Conservation (phyloP, 345 rosid species). For the Firmiana major region DNA sequence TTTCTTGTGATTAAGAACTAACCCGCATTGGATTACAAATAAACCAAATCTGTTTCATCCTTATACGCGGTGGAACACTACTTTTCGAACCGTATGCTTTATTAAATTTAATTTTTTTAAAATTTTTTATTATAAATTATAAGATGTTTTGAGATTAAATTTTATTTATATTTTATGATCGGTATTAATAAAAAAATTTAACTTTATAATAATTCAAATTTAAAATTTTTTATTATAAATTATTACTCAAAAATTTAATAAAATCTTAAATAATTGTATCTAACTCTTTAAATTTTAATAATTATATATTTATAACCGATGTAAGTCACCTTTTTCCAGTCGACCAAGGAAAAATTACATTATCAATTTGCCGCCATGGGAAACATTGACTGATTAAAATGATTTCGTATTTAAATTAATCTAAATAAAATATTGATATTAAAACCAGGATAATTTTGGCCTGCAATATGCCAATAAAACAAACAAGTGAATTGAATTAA, state of each 20-base stretch:
- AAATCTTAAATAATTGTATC: too few relatives aligned
- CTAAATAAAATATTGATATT: too few relatives aligned
- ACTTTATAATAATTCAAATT: too few relatives aligned
- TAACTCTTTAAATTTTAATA: too few relatives aligned
- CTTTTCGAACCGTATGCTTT: background rate
- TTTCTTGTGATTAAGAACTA: too few relatives aligned
- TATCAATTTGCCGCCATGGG: background rate
- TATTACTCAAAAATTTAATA: too few relatives aligned
- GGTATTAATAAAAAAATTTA: too few relatives aligned
- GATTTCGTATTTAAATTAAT: background rate
- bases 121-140: too few relatives aligned
- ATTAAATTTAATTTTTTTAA: background rate
- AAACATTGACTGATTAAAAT: background rate
- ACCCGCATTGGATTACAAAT: background rate
- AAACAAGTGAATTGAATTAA: background rate
- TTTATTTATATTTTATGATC: too few relatives aligned
- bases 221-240: too few relatives aligned
- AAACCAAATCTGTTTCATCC: background rate
- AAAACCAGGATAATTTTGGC: conserved; percentile 3
- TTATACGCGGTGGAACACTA: background rate
- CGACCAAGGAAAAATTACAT: background rate
- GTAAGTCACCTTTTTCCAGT: background rate
- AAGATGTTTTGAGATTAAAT: too few relatives aligned
- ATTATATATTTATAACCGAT: background rate
- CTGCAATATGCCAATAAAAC: conserved; percentile 10